Evolutionary conservation across 164 flowering plant genomes (phyloP).

Genomic region (Liriodendron chinense): DNA sequence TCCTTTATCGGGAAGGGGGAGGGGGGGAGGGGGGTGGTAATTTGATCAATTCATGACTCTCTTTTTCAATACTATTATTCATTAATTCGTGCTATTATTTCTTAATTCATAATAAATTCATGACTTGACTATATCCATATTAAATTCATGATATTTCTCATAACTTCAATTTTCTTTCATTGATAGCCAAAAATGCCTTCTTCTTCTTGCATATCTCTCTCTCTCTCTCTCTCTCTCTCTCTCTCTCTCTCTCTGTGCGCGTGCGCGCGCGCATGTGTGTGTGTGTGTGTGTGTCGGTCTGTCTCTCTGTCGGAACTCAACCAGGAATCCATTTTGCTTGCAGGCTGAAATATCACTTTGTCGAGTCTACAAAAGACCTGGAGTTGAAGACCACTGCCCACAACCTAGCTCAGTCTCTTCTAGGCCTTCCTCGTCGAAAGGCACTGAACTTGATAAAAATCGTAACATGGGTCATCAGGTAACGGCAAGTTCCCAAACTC

Average conservation of each 20-base stretch:
- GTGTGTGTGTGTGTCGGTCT: too few relatives aligned
- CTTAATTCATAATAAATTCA: too few relatives aligned
- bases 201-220: not conserved
- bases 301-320: not conserved
- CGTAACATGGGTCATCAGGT: conserved; percentile 8
- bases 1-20: not conserved
- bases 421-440: conserved; percentile 39
- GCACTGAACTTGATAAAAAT: conserved; percentile 8
- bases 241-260: not conserved
- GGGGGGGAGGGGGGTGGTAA: too few relatives aligned
- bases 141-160: too few relatives aligned
- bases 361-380: conserved; percentile 87
- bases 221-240: not conserved
- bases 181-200: too few relatives aligned
- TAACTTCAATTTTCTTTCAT: too few relatives aligned
- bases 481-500: conserved; percentile 19
- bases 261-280: too few relatives aligned
- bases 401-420: conserved; percentile 52
- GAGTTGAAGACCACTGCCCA: conserved; percentile 78
- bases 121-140: too few relatives aligned
- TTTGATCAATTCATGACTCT: too few relatives aligned
- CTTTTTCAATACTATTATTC: too few relatives aligned
- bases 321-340: conserved; percentile 8
- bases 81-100: too few relatives aligned
- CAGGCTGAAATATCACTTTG: conserved; percentile 91